These are phyloP conservation scores for Russula emetica DNA, from an alignment of 768 basidiomycete genomes.

Conservation along the genomic window DNA sequence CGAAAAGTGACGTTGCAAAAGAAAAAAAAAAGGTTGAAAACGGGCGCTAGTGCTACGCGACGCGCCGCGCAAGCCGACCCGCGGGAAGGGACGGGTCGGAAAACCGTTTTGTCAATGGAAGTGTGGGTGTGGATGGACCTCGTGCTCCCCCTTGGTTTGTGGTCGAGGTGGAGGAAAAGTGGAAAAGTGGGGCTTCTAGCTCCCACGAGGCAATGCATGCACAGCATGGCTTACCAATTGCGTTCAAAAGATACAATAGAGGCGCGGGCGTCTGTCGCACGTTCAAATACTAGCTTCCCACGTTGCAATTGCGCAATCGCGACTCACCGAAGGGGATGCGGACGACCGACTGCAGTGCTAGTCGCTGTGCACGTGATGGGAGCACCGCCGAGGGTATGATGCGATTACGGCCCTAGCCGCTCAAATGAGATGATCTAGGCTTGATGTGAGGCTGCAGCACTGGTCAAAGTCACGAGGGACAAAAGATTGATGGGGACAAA, in stretches of 20 bases:
- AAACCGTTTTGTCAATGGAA: not conserved
- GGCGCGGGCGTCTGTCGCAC: not conserved
- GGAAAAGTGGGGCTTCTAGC: conserved; percentile 1
- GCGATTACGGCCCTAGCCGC: not conserved
- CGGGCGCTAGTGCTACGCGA: not conserved
- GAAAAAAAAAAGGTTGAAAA: not conserved
- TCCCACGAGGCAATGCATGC: conserved; percentile 6
- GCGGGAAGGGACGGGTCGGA: not conserved
- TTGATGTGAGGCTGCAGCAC: not conserved
- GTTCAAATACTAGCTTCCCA: not conserved
- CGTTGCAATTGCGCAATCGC: not conserved
- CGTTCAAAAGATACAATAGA: not conserved
- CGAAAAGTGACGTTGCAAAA: not conserved
- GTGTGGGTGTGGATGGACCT: not conserved
- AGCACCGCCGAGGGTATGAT: not conserved
- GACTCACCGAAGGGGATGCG: not conserved
- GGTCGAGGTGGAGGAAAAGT: not conserved
- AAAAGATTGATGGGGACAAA: not conserved
- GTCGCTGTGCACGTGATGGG: no score
- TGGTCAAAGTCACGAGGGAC: conserved; percentile 18
- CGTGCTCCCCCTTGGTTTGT: not conserved
- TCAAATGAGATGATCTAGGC: conserved; percentile 1
- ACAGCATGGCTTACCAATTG: conserved; percentile 6
- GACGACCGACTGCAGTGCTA: not conserved
- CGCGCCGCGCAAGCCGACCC: not conserved